phyloP scores from a whole-genome alignment of 257 asterid species.

The Lycium ferocissimum region DNA sequence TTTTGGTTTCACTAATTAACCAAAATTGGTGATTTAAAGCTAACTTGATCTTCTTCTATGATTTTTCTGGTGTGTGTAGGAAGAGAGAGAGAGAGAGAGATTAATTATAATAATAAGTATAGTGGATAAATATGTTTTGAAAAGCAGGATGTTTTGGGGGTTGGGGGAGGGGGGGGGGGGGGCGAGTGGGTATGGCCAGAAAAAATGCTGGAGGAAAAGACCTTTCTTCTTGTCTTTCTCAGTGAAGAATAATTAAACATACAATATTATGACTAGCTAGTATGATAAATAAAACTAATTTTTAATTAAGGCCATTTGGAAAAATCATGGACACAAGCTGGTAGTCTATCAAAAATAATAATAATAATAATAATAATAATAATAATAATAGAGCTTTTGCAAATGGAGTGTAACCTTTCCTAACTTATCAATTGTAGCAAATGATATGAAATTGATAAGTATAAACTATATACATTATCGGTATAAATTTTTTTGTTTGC shows the following conservation, averaged over 20 bases:
- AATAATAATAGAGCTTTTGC: neutral
- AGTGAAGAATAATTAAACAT: conserved; percentile 46
- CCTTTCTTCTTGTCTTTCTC: conserved; percentile 67
- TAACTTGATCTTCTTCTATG: conserved; percentile 20
- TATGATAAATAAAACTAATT: conserved; percentile 1
- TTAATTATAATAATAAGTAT: conserved; percentile 41
- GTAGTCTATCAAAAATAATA: neutral
- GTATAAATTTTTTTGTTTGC: too few species aligned
- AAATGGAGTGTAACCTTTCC: neutral
- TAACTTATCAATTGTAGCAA: neutral
- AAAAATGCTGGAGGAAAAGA: conserved; percentile 37
- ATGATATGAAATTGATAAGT: neutral
- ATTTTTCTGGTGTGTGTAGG: neutral
- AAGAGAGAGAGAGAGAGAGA: neutral
- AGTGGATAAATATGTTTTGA: conserved; percentile 27
- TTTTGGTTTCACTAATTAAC: neutral
- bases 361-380: too few species aligned
- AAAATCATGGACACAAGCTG: neutral
- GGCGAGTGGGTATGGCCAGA: conserved; percentile 34
- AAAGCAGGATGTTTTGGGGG: neutral
- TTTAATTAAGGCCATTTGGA: neutral
- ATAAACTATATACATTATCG: too few species aligned
- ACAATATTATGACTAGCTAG: neutral
- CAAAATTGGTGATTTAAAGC: neutral
- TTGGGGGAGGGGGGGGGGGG: neutral